Conservation (phyloP, 176 grass and related monocot genomes). For the Aechmea fasciata region DNA sequence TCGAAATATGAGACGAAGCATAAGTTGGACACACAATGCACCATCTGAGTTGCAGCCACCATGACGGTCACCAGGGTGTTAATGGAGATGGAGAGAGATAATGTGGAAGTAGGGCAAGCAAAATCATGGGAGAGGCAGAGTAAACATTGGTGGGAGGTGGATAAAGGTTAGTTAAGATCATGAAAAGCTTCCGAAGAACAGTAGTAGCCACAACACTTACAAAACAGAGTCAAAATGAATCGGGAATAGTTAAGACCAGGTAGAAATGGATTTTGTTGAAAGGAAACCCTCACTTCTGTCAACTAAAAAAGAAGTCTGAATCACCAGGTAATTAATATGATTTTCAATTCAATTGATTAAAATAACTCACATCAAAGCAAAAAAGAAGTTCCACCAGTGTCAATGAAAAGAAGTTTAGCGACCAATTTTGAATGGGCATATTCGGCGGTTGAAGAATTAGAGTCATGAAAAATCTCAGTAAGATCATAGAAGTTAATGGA, state of each 20-base stretch:
- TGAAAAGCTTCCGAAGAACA: not conserved
- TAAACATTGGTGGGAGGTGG: not conserved
- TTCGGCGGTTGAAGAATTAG: too few relatives aligned
- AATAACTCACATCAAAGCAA: too few relatives aligned
- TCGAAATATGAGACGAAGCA: not conserved
- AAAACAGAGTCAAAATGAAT: not conserved
- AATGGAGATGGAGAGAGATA: not conserved
- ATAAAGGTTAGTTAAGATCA: not conserved
- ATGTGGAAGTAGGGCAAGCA: not conserved
- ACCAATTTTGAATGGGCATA: too few relatives aligned
- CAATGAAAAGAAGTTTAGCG: too few relatives aligned
- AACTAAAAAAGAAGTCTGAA: too few relatives aligned
- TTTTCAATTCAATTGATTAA: too few relatives aligned
- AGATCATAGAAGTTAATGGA: too few relatives aligned
- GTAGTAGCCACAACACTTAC: not conserved
- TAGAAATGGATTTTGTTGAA: too few relatives aligned
- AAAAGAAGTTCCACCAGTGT: too few relatives aligned
- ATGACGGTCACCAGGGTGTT: not conserved
- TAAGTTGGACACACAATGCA: not conserved
- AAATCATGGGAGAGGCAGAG: not conserved
- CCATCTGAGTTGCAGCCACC: not conserved
- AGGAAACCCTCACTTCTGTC: too few relatives aligned
- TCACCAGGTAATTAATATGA: too few relatives aligned
- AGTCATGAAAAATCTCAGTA: too few relatives aligned
- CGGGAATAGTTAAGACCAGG: not conserved